Percentiles rank a stretch among this genome's conserved stretches.
Evolutionary conservation across 768 basidiomycete genomes (phyloP).

Genomic region (Hortiboletus campestris): DNA sequence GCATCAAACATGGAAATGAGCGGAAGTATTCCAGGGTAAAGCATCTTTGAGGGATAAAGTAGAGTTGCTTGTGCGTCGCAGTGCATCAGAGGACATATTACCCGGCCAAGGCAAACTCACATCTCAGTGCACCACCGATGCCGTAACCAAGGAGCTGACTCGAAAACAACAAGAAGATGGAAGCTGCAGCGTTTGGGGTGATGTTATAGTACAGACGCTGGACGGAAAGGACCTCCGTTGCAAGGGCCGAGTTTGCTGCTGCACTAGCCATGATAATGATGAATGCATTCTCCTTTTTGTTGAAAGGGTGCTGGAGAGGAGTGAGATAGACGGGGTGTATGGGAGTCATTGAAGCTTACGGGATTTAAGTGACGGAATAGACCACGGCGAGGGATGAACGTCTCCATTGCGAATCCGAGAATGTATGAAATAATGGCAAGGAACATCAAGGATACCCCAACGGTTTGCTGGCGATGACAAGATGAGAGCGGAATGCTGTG

Average conservation of each 20-base stretch:
- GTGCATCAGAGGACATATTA: not conserved
- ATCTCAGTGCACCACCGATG: slow-evolving; percentile 51
- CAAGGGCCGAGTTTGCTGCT: slow-evolving; percentile 52
- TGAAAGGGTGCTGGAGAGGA: slow-evolving; percentile 49
- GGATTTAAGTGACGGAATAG: slow-evolving; percentile 52
- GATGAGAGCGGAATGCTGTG: not conserved
- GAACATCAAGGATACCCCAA: slow-evolving; percentile 53
- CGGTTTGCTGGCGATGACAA: slow-evolving; percentile 42
- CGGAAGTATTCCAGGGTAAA: slow-evolving; percentile 37
- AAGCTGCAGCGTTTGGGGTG: slow-evolving; percentile 43
- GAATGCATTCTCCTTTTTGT: slow-evolving; percentile 59
- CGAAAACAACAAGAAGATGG: slow-evolving; percentile 43
- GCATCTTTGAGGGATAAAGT: slow-evolving; percentile 46
- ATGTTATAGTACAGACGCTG: slow-evolving; percentile 55
- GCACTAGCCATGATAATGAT: slow-evolving; percentile 58
- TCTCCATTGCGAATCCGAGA: slow-evolving; percentile 47
- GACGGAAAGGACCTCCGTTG: slow-evolving; percentile 52
- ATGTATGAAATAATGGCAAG: slow-evolving; percentile 50
- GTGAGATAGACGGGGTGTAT: not conserved
- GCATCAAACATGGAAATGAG: slow-evolving; percentile 28
- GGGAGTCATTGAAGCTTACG: slow-evolving; percentile 10
- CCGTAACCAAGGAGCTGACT: slow-evolving; percentile 47
- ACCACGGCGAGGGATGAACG: slow-evolving; percentile 44
- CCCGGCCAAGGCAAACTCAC: slow-evolving; percentile 26
- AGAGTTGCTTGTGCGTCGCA: slow-evolving; percentile 15